These are phyloP conservation scores for Ophiostoma ulmi DNA, from an alignment of 2,329 filamentous ascomycete genomes.

Conservation along the genomic window DNA sequence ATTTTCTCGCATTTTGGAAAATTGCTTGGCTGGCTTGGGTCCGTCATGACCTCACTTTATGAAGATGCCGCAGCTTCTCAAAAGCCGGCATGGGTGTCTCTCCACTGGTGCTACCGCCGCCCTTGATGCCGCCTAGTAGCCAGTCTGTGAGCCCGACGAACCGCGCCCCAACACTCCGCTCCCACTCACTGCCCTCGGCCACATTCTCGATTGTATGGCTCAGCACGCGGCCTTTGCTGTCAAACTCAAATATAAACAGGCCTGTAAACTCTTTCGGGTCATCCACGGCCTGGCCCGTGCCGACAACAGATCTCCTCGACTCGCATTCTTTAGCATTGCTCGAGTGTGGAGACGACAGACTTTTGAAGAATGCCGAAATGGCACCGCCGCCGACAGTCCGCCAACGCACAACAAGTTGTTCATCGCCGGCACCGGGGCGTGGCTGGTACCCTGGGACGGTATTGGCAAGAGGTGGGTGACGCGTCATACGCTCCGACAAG, in stretches of 20 bases:
- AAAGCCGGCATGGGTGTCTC: conserved; percentile 28
- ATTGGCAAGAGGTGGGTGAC: conserved; percentile 43
- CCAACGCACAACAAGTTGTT: conserved; percentile 91
- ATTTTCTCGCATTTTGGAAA: neutral
- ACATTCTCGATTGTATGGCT: conserved; percentile 93
- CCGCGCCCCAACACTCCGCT: conserved; percentile 70
- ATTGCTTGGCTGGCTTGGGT: neutral
- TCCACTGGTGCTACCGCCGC: conserved; percentile 31
- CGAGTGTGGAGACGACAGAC: neutral
- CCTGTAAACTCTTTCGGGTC: conserved; percentile 71
- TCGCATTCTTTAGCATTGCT: neutral
- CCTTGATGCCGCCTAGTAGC: conserved; percentile 71
- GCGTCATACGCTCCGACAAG: conserved; percentile 80
- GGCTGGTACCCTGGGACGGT: conserved; percentile 28
- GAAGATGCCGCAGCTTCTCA: conserved; percentile 21
- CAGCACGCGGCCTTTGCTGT: conserved; percentile 73
- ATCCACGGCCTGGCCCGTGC: conserved; percentile 30
- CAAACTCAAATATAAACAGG: conserved; percentile 93
- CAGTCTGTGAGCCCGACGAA: conserved; percentile 93
- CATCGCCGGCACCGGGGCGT: conserved; percentile 55
- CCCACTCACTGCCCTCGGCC: conserved; percentile 76
- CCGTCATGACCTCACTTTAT: conserved; percentile 21
- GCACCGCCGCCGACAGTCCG: conserved; percentile 51
- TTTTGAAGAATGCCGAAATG: neutral
- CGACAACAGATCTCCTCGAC: conserved; percentile 33